Percentiles rank a stretch among this genome's conserved stretches.
Conservation (phyloP, 164 flowering plant species). For the Dillenia suffruticosa region DNA sequence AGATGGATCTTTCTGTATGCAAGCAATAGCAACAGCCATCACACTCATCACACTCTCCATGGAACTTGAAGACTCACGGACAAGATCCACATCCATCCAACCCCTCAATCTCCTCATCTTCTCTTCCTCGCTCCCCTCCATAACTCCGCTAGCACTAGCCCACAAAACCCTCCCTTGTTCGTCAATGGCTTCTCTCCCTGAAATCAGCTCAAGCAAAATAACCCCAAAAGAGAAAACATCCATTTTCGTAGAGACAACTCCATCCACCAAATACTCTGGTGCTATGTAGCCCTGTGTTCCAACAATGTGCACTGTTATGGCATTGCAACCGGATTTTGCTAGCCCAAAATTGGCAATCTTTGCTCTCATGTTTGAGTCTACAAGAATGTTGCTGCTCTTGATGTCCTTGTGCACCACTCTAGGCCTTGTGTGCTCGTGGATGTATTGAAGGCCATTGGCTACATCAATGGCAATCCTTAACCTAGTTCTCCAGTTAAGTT, state of each 20-base stretch:
- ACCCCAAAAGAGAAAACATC: conserved; percentile 93
- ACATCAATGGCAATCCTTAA: conserved; percentile 71
- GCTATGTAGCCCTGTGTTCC: conserved; percentile 99
- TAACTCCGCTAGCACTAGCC: conserved; percentile 29
- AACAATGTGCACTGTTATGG: conserved; percentile 82
- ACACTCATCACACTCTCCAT: conserved; percentile 58
- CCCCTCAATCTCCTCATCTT: conserved; percentile 35
- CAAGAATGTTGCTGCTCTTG: conserved; percentile 82
- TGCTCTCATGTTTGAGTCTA: conserved; percentile 76
- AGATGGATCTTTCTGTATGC: conserved; percentile 58
- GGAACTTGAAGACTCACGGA: conserved; percentile 30
- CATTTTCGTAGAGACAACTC: conserved; percentile 75
- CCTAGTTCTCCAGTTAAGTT: conserved; percentile 71
- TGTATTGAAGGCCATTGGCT: conserved; percentile 87
- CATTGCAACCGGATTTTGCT: conserved; percentile 88
- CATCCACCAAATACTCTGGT: conserved; percentile 78
- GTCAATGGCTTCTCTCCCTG: conserved; percentile 62
- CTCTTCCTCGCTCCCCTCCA: conserved; percentile 43
- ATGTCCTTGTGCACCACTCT: conserved; percentile 88
- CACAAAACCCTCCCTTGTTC: conserved; percentile 58
- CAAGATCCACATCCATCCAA: conserved; percentile 57
- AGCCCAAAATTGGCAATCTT: conserved; percentile 91
- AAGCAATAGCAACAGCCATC: conserved; percentile 55
- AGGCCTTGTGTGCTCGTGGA: conserved; percentile 86
- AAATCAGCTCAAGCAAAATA: conserved; percentile 77